These are phyloP conservation scores for Allium cepa DNA, from an alignment of 106 monocot genomes.

Conservation along the genomic window DNA sequence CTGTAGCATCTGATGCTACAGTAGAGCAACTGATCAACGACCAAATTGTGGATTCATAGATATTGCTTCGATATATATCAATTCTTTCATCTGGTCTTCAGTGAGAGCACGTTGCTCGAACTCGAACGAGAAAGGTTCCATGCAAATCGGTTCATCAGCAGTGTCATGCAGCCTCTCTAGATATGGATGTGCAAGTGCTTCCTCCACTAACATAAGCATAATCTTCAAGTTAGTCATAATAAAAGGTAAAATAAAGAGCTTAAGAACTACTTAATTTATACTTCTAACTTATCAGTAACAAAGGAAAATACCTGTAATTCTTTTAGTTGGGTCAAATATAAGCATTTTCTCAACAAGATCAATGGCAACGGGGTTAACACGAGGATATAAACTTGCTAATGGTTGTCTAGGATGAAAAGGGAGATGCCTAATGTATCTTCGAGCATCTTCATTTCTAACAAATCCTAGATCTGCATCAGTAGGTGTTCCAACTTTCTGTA, in stretches of 20 bases:
- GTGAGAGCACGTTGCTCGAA: conserved; percentile 76
- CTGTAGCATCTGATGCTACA: too few relatives aligned
- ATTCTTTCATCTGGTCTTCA: conserved; percentile 88
- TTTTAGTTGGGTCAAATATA: conserved; percentile 73
- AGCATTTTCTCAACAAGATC: conserved; percentile 87
- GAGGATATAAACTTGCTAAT: conserved; percentile 56
- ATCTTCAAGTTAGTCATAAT: background rate
- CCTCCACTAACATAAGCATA: conserved; percentile 46
- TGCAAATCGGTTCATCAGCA: conserved; percentile 83
- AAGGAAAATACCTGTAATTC: conserved; percentile 72
- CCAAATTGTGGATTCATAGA: conserved; percentile 46
- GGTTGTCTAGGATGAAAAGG: conserved; percentile 45
- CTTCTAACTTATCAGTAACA: too few relatives aligned
- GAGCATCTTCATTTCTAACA: conserved; percentile 73
- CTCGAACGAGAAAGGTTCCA: conserved; percentile 85
- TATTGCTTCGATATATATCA: conserved; percentile 82
- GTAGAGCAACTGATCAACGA: conserved; percentile 5
- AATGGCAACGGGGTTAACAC: conserved; percentile 60
- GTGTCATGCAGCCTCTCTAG: conserved; percentile 75
- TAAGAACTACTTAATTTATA: background rate
- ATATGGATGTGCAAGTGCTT: conserved; percentile 90
- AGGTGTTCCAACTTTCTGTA: conserved; percentile 74
- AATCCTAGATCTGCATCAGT: conserved; percentile 73
- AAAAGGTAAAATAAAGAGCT: background rate
- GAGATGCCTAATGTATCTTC: conserved; percentile 74